Percentiles rank a stretch among this genome's conserved stretches.
phyloP scores from a whole-genome alignment of 148 eudicot species.

The Beta vulgaris region DNA sequence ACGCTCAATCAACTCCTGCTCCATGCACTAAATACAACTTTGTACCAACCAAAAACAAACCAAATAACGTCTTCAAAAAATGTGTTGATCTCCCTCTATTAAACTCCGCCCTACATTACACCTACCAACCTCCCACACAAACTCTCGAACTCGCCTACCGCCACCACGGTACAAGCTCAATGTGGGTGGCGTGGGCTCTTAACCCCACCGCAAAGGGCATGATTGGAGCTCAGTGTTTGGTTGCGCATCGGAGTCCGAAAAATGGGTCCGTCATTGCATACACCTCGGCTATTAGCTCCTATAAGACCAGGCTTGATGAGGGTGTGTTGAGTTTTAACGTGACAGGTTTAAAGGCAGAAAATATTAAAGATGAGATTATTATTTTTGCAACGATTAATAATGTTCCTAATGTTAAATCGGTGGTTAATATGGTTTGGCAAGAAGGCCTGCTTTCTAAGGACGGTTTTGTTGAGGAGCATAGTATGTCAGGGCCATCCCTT shows the following conservation, averaged over 20 bases:
- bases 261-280: conserved; percentile 51
- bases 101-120: conserved; percentile 62
- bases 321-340: conserved; percentile 57
- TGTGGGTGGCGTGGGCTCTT: conserved; percentile 70
- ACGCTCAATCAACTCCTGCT: neutral
- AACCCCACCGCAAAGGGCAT: conserved; percentile 49
- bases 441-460: conserved; percentile 50
- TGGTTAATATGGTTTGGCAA: conserved; percentile 80
- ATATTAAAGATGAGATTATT: conserved; percentile 38
- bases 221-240: conserved; percentile 67
- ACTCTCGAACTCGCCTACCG: conserved; percentile 58
- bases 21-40: conserved; percentile 43
- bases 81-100: conserved; percentile 60
- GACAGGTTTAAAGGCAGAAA: conserved; percentile 39
- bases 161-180: conserved; percentile 31
- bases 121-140: conserved; percentile 36
- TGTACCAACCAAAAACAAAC: neutral
- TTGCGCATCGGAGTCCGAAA: conserved; percentile 39
- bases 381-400: conserved; percentile 52
- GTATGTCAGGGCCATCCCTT: conserved; percentile 40
- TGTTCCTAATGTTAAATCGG: conserved; percentile 35
- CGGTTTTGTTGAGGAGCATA: conserved; percentile 37
- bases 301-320: conserved; percentile 37
- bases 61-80: conserved; percentile 11
- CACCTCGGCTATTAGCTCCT: conserved; percentile 52